Evolutionary conservation across 441 rosid species (phyloP).

Genomic region (Mallotus repandus): DNA sequence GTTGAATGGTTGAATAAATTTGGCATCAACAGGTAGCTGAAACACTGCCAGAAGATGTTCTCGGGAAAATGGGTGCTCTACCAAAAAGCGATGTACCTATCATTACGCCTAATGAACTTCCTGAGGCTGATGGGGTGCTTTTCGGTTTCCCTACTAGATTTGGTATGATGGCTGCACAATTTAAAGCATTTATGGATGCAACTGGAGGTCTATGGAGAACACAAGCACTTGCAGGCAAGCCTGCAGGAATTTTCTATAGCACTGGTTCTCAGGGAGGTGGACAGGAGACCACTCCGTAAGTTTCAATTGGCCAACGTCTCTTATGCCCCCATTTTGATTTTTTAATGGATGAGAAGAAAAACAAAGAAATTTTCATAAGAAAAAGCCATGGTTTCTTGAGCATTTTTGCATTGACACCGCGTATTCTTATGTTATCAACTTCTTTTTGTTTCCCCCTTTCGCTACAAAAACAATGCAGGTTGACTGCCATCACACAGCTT

Average conservation of each 20-base stretch:
- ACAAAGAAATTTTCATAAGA: no score
- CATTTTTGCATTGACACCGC: background rate
- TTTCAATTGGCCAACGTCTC: background rate
- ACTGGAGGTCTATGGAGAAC: conserved; percentile 96
- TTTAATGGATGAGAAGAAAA: background rate
- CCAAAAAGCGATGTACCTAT: conserved; percentile 76
- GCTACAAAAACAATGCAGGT: conserved; percentile 32
- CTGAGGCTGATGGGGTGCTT: conserved; percentile 89
- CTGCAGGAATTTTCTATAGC: conserved; percentile 95
- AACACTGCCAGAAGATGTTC: conserved; percentile 77
- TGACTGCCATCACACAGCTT: conserved; percentile 95
- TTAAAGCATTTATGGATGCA: conserved; percentile 91
- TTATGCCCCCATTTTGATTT: background rate
- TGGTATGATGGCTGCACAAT: conserved; percentile 99
- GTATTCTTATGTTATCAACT: background rate
- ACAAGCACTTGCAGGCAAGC: conserved; percentile 92
- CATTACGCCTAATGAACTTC: conserved; percentile 64
- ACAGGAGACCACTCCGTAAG: conserved; percentile 95
- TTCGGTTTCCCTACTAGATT: conserved; percentile 96
- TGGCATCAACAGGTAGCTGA: conserved; percentile 66
- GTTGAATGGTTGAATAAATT: background rate
- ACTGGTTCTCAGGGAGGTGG: conserved; percentile 99
- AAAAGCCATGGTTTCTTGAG: background rate
- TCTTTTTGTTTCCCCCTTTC: background rate
- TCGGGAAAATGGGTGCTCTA: conserved; percentile 89